These are phyloP conservation scores for Ascochyta viciae-villosae DNA, from an alignment of 2,329 filamentous ascomycete species.

Conservation along the genomic window DNA sequence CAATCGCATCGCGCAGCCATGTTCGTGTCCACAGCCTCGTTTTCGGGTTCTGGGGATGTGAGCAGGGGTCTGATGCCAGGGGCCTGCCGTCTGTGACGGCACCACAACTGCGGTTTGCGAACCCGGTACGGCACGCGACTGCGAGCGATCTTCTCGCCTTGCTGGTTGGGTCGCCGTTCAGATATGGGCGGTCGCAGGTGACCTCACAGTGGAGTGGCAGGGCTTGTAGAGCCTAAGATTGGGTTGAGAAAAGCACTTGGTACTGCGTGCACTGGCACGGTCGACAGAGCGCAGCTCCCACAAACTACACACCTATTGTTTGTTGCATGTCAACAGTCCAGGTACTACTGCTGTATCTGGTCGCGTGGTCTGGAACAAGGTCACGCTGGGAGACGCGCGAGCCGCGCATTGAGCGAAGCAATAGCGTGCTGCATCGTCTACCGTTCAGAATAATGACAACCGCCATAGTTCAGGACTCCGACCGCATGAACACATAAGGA, in stretches of 20 bases:
- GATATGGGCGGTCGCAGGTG: slow-evolving; percentile 5
- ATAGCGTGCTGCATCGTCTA: slow-evolving; percentile 1
- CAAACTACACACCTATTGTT: neutral
- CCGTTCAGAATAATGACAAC: slow-evolving; percentile 2
- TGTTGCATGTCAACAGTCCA: neutral
- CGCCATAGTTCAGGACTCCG: slow-evolving; percentile 3
- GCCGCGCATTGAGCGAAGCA: slow-evolving; percentile 6
- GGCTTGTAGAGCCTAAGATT: neutral
- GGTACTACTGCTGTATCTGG: neutral
- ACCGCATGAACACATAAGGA: slow-evolving; percentile 8
- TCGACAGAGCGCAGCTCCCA: neutral
- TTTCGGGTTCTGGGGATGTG: slow-evolving; percentile 14
- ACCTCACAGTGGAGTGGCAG: slow-evolving; percentile 4
- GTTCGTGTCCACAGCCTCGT: slow-evolving; percentile 15
- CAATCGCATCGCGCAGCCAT: slow-evolving; percentile 6
- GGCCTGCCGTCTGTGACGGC: slow-evolving; percentile 6
- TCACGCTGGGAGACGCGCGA: slow-evolving; percentile 9
- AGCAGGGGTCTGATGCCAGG: slow-evolving; percentile 11
- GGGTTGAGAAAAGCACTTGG: neutral
- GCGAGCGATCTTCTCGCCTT: slow-evolving; percentile 3
- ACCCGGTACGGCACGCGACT: neutral
- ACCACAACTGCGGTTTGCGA: neutral
- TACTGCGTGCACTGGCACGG: neutral
- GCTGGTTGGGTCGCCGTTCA: slow-evolving; percentile 4
- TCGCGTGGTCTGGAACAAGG: neutral